A percentile compares a stretch with the other conserved stretches of the same genome.
phyloP scores from a whole-genome alignment of 2,329 filamentous ascomycete species.

The Calonectria pauciramosa region DNA sequence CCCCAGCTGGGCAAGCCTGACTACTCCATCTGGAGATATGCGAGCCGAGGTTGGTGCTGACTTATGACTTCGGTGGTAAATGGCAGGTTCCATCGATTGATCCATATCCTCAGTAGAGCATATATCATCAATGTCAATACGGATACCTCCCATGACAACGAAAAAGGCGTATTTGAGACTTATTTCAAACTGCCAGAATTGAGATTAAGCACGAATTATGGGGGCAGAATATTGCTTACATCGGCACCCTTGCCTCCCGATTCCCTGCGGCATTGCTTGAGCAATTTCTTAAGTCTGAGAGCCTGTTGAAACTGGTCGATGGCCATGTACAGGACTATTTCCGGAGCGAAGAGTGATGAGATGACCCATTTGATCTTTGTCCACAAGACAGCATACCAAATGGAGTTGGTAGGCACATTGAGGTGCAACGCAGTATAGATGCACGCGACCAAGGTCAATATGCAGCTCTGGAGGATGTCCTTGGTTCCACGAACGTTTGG shows the following conservation, averaged over 20 bases:
- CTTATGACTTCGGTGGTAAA: not conserved
- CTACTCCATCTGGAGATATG: not conserved
- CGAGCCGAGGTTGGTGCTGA: not conserved
- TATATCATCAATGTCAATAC: not conserved
- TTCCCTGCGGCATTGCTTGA: not conserved
- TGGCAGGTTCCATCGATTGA: not conserved
- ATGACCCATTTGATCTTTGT: constrained; percentile 48
- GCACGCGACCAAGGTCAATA: constrained; percentile 51
- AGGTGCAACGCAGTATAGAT: constrained; percentile 55
- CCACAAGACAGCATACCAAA: constrained; percentile 11
- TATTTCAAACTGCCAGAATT: not conserved
- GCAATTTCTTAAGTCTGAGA: not conserved
- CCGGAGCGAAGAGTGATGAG: constrained; percentile 48
- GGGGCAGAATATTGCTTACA: not conserved
- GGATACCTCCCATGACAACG: not conserved
- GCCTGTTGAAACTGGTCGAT: not conserved
- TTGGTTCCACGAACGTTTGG: constrained; percentile 48
- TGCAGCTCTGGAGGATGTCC: constrained; percentile 50
- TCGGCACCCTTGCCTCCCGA: not conserved
- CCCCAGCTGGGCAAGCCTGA: constrained; percentile 20
- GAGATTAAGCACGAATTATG: not conserved
- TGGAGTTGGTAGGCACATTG: constrained; percentile 46
- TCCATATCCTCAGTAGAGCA: not conserved
- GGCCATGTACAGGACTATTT: constrained; percentile 46
- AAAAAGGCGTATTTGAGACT: not conserved